A percentile compares a stretch with the other conserved stretches of the same genome.
Evolutionary conservation across 495 filamentous ascomycete species (phyloP).

Genomic region (Penicillium atrosanguineum): DNA sequence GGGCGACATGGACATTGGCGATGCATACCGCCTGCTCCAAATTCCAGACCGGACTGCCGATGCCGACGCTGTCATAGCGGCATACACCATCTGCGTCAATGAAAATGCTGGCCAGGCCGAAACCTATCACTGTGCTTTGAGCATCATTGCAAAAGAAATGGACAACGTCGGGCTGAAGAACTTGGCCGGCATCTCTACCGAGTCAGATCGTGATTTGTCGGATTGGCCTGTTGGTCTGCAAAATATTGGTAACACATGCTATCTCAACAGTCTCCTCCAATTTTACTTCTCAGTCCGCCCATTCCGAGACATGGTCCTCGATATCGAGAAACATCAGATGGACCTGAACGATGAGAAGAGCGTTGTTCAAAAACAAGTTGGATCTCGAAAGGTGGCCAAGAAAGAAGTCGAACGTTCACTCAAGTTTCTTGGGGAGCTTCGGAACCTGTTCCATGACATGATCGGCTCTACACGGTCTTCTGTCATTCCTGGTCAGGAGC

Average conservation of each 20-base stretch:
- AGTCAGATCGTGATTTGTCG: constrained; percentile 32
- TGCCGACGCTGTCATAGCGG: constrained; percentile 49
- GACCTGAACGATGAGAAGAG: constrained; percentile 55
- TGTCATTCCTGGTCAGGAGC: constrained; percentile 68
- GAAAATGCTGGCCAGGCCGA: constrained; percentile 49
- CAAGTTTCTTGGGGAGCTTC: constrained; percentile 69
- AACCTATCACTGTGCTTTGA: constrained; percentile 48
- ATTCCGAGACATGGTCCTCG: constrained; percentile 74
- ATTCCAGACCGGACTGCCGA: constrained; percentile 52
- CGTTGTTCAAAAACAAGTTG: constrained; percentile 63
- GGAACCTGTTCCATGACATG: constrained; percentile 68
- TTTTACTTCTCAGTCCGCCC: constrained; percentile 90
- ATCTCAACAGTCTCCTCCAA: constrained; percentile 93
- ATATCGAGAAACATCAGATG: constrained; percentile 66
- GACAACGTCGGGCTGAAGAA: constrained; percentile 42
- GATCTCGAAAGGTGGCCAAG: constrained; percentile 54
- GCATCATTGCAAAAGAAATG: constrained; percentile 48
- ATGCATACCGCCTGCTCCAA: constrained; percentile 56
- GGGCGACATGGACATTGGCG: constrained; percentile 55
- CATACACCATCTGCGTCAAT: constrained; percentile 47
- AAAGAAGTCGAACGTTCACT: constrained; percentile 67
- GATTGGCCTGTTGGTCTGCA: constrained; percentile 77
- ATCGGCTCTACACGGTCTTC: constrained; percentile 52
- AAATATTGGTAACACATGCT: constrained; percentile 97
- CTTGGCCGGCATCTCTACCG: constrained; percentile 32